Percentiles rank a stretch among this genome's conserved stretches.
phyloP scores from a whole-genome alignment of 352 stramenopile genomes.

The Phytophthora agathidicida region DNA sequence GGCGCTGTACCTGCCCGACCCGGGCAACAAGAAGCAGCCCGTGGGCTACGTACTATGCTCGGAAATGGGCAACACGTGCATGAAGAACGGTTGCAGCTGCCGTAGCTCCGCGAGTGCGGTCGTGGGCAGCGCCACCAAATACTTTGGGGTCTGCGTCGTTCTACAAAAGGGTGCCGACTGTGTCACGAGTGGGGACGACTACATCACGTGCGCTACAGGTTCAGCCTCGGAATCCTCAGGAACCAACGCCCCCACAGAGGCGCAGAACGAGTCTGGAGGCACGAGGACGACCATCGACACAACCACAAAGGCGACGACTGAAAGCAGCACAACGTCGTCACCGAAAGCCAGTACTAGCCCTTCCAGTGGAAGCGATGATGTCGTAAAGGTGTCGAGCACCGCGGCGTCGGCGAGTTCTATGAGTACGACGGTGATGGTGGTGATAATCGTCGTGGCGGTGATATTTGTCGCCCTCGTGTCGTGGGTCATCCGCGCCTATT shows the following conservation, averaged over 20 bases:
- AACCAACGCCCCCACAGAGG: constrained; percentile 2
- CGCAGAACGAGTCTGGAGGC: constrained; percentile 14
- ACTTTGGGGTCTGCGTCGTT: constrained; percentile 39
- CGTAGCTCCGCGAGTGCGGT: constrained; percentile 17
- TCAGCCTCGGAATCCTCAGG: constrained; percentile 2
- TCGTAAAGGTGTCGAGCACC: neutral
- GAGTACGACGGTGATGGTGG: constrained; percentile 26
- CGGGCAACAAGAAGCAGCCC: constrained; percentile 34
- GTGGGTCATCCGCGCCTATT: constrained; percentile 35
- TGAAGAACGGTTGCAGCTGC: constrained; percentile 40
- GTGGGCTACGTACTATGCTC: constrained; percentile 33
- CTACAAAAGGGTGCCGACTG: constrained; percentile 29
- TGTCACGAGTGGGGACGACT: constrained; percentile 26
- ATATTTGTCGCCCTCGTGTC: constrained; percentile 38
- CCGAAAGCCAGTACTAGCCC: constrained; percentile 7
- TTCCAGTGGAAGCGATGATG: neutral
- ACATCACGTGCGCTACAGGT: constrained; percentile 33
- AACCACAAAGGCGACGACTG: constrained; percentile 17
- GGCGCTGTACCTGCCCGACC: constrained; percentile 38
- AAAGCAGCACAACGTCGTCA: constrained; percentile 16
- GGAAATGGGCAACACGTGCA: constrained; percentile 39
- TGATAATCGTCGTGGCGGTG: constrained; percentile 37
- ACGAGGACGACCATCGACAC: neutral
- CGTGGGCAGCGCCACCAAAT: constrained; percentile 24
- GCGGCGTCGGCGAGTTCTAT: constrained; percentile 16